Base-by-base conservation (phyloP, 352 stramenopile genomes). In the Globisporangium canariense region DNA sequence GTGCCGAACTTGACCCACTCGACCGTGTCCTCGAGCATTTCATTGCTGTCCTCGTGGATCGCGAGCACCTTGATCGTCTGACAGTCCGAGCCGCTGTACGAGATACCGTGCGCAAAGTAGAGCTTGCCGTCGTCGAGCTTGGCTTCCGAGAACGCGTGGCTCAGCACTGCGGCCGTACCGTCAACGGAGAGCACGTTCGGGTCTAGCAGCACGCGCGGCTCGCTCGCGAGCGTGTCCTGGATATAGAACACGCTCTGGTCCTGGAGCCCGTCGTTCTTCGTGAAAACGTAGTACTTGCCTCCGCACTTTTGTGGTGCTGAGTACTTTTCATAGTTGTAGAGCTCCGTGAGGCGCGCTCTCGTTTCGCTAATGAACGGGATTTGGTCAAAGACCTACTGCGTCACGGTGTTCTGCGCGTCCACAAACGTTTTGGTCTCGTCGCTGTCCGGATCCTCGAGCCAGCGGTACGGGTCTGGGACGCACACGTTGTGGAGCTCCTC, bases 321-420 rank as follows among this genome's bases (percentile, higher is more conserved):
- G 70, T 77, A 95, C 66, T 96, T 95, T 67, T 96, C 88, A 61
- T 96, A 96, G 73, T 94, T 90, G 71, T 93, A 97, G 0, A 96
- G 74, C 54, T 94, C 82, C 43, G 81, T 93, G 67, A 95, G 77
- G 38, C 88, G 82, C 53, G 73, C 64, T 65, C 92, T 90, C 36
- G 82, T 91, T 60, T 92, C 83, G 13, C 76, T 68, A n/a, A 91
- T 71, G 66, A 72, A 89, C 47, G 78, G 86, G 41, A 94, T 68
- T 30, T 90, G 60, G 45, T 71, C 62, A 51, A 94, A 83, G 38
- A 91, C 78, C 22, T 82, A 61, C 65, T 90, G 77, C 38, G 85
- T 91, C 36, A 81, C 71, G 51, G 76, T 70, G 69, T 91, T 95
- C 67, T 97, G 84, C 20, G 81, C 67, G 18, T 81, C 73, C 20